Base-by-base conservation (phyloP, 1,139 yeast species). In the Diutina scorzettiae region DNA sequence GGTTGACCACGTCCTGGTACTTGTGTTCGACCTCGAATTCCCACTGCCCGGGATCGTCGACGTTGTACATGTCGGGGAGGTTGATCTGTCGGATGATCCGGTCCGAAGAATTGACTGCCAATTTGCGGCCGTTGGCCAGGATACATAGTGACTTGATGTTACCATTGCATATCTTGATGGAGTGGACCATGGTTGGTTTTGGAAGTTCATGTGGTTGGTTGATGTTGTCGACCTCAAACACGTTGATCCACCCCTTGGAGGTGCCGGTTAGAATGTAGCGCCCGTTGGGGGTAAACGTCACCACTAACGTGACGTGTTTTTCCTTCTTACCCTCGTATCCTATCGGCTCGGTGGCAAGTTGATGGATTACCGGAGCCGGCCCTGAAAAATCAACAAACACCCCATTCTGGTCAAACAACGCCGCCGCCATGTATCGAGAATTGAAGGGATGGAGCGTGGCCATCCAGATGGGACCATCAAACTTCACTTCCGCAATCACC, bases 1-100 rank as follows among this genome's bases (percentile, higher is more conserved):
- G 64, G 59, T 87, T 89, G 37, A 89, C 95, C 43, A 85, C 87
- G 58, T 89, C 96, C 57, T 87, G 96, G 55, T 86, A 89, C 54
- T 77, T 80, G 57, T 84, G 93, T 50, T 81, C 89, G 3, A 81
- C 64, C 44, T 80, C 86, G 41, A 85, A 65, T 32, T 70, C 78
- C 48, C 54, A 53, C 73, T 81, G 74, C 9, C 59, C 59, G 6
- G 45, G 43, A 39, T 44, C 42, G 27, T 40, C 42, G 29, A 51
- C 47, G 45, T 66, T 61, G 46, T 59, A 50, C 48, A 72, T 51
- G 51, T 76, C 77, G 21, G 82, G 78, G 46, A 81, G 56, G 44
- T 66, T 63, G 40, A 76, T 63, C 52, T 84, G 94, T 45, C 96
- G 66, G 23, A 89, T 81, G 14, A 85, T 74, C 44, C 96, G 63